These are phyloP conservation scores for Colletotrichum magnum DNA, from an alignment of 2,329 filamentous ascomycete genomes.

Conservation along the genomic window DNA sequence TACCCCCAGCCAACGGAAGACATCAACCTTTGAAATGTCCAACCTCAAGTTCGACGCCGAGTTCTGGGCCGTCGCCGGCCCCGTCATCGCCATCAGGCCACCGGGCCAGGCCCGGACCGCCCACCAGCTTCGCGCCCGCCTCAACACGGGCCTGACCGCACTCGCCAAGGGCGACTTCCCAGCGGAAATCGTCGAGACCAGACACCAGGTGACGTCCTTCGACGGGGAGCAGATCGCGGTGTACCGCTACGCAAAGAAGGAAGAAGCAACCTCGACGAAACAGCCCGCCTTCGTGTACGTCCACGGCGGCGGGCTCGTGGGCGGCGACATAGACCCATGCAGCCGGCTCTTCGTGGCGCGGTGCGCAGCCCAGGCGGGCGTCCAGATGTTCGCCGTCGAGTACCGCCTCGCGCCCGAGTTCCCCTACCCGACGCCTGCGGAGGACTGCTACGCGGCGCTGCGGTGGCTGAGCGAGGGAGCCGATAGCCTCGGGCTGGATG, in stretches of 20 bases:
- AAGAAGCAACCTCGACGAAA: not conserved
- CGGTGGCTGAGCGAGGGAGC: conserved; percentile 46
- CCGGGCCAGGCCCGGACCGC: conserved; percentile 9
- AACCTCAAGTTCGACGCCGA: conserved; percentile 29
- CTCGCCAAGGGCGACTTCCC: not conserved
- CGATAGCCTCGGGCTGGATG: conserved; percentile 41
- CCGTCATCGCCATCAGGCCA: conserved; percentile 30
- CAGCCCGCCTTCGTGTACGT: conserved; percentile 54
- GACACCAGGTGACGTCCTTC: conserved; percentile 15
- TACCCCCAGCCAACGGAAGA: not conserved
- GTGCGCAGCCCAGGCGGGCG: conserved; percentile 44
- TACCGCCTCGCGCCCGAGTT: conserved; percentile 61
- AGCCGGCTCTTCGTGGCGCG: conserved; percentile 22
- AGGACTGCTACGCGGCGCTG: conserved; percentile 53
- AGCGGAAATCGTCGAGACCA: conserved; percentile 18
- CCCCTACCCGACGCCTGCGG: conserved; percentile 50
- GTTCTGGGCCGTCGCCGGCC: conserved; percentile 28
- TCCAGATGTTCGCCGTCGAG: conserved; percentile 55
- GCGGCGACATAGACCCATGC: conserved; percentile 47
- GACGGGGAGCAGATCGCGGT: conserved; percentile 30
- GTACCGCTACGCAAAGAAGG: conserved; percentile 20
- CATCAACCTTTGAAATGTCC: conserved; percentile 12
- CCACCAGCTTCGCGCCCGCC: conserved; percentile 2
- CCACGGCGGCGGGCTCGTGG: conserved; percentile 60
- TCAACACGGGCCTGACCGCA: conserved; percentile 13